These are phyloP conservation scores for Solanum chilense DNA, from an alignment of 257 asterid genomes.

Conservation along the genomic window DNA sequence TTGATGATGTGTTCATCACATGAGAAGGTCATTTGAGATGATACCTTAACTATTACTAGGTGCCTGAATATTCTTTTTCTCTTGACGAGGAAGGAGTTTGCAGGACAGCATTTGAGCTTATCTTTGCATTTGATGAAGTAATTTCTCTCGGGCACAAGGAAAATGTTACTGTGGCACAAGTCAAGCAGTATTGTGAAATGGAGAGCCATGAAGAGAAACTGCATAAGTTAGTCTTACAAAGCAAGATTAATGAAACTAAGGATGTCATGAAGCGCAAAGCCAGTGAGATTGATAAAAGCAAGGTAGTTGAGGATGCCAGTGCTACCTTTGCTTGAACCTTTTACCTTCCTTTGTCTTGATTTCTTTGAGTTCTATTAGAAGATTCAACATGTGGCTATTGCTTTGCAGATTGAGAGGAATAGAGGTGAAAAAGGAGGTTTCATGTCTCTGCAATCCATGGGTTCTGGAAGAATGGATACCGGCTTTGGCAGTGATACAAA, in stretches of 20 bases:
- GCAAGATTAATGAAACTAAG: conserved; percentile 82
- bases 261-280: conserved; percentile 94
- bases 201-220: conserved; percentile 88
- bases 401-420: conserved; percentile 56
- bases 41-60: conserved; percentile 50
- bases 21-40: no score
- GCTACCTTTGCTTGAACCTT: background rate
- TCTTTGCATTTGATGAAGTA: conserved; percentile 90
- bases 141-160: conserved; percentile 93
- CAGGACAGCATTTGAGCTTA: conserved; percentile 74
- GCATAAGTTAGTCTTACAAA: conserved; percentile 78
- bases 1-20: no score
- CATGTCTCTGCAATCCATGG: conserved; percentile 62
- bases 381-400: background rate
- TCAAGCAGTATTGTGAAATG: conserved; percentile 95
- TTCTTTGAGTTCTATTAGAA: no score
- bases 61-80: conserved; percentile 80
- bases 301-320: conserved; percentile 33
- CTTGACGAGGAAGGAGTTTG: conserved; percentile 87
- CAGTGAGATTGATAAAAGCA: conserved; percentile 87
- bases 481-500: conserved; percentile 66
- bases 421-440: conserved; percentile 69
- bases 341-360: background rate
- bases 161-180: conserved; percentile 83
- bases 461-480: conserved; percentile 61